A percentile compares a stretch with the other conserved stretches of the same genome.
Conservation (phyloP, 1,284 basidiomycete genomes). For the Ceratobasidium sp. region DNA sequence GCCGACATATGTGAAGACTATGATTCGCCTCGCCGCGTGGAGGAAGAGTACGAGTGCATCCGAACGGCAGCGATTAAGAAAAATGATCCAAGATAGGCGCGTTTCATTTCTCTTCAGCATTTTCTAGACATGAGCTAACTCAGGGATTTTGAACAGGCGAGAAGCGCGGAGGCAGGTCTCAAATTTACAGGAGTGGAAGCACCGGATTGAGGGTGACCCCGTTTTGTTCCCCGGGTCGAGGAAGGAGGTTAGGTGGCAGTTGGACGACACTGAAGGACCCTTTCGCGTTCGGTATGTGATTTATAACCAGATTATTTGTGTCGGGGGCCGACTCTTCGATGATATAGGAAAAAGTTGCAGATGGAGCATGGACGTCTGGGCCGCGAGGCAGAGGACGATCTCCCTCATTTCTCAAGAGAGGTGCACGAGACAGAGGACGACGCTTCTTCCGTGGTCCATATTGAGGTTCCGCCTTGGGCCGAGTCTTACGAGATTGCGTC, state of each 20-base stretch:
- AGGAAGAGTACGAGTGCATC: constrained; percentile 72
- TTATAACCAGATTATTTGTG: constrained; percentile 46
- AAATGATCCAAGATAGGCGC: constrained; percentile 77
- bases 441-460: constrained; percentile 68
- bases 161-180: constrained; percentile 79
- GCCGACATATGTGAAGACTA: constrained; percentile 54
- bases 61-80: constrained; percentile 77
- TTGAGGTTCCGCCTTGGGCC: constrained; percentile 83
- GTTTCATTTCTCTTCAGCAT: constrained; percentile 51
- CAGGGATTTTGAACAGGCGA: constrained; percentile 61
- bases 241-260: constrained; percentile 70
- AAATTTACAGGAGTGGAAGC: constrained; percentile 70
- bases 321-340: too few species aligned
- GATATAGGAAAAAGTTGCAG: constrained; percentile 77
- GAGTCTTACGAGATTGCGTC: constrained; percentile 81
- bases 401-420: constrained; percentile 63
- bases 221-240: constrained; percentile 63
- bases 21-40: constrained; percentile 76
- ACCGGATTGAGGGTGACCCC: constrained; percentile 74
- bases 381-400: constrained; percentile 64
- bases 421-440: constrained; percentile 73
- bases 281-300: constrained; percentile 76
- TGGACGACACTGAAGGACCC: constrained; percentile 92
- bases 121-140: neutral
- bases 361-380: constrained; percentile 62